Base-by-base conservation (phyloP, 257 asterid species). In the Verbascum thapsus region DNA sequence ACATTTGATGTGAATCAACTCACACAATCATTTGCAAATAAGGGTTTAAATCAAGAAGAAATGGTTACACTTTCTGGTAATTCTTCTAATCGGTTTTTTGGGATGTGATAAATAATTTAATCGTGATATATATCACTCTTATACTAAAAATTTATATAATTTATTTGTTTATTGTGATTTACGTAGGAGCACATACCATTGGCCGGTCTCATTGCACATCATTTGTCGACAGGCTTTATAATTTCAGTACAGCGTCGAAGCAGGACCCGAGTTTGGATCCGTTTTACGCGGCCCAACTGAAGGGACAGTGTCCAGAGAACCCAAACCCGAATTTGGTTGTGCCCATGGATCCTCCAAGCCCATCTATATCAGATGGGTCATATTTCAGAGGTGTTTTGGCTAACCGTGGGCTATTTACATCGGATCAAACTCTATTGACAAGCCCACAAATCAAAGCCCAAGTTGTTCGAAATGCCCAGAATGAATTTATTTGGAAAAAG, bases 21-120 rank as follows among this genome's bases (percentile, higher is more conserved):
- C 67, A 91, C 91, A 52, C 81, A 38, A 63, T 57, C 72, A 15
- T 91, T 91, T 63, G 71, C 71, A 35, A 73, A 53, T 30, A 88
- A 82, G 74, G 91, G 88, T 62, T 67, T 91, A 30, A 71, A 83
- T 1, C 90, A 78, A 71, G 86, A 81, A 26, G 95, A 91, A 71
- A 86, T 88, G 98, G 91, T 88, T 15, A 88, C 95, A 0, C 96
- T 91, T 51, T 90, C 97, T 0, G 96, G 96, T 85, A 85, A 66
- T 55, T 17, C 2, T 13, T 19, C 32, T 26, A 26, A 26, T 26
- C 2, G n/a, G n/a, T n/a, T n/a, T n/a, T n/a, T n/a, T n/a, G n/a
- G n/a, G n/a, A n/a, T n/a, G n/a, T n/a, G n/a, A n/a, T n/a, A n/a
- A n/a, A n/a, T n/a, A n/a, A n/a, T n/a, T n/a, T n/a, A n/a, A n/a